Conservation (phyloP, 129 eudicot species). For the Centella asiatica region DNA sequence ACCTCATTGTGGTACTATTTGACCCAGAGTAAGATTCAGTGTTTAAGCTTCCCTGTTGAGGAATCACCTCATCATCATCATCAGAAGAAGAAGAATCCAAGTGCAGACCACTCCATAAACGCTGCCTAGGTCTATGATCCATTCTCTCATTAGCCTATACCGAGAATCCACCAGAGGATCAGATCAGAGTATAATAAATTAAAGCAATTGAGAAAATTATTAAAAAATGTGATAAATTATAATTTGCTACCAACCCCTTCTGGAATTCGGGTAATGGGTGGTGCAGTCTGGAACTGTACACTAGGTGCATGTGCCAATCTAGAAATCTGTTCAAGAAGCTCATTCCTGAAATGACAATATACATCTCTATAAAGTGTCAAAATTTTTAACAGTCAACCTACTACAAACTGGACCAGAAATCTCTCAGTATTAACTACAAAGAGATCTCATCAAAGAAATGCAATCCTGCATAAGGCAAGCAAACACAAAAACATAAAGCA, state of each 20-base stretch:
- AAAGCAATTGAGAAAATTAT: too few species aligned
- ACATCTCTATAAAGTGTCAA: not conserved
- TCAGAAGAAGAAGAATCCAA: too few species aligned
- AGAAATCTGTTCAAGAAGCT: conserved; percentile 78
- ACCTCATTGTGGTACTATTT: too few species aligned
- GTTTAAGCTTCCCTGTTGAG: too few species aligned
- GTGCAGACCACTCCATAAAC: conserved; percentile 89
- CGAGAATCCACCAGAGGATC: not conserved
- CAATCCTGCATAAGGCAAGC: too few species aligned
- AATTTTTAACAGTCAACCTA: not conserved
- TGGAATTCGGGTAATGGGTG: conserved; percentile 59
- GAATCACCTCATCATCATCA: too few species aligned
- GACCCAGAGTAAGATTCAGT: too few species aligned
- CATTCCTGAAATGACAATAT: conserved; percentile 47
- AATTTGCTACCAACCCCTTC: conserved; percentile 45
- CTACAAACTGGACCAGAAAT: too few species aligned
- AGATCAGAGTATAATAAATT: not conserved
- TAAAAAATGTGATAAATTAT: too few species aligned
- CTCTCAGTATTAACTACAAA: too few species aligned
- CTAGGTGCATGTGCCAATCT: conserved; percentile 79
- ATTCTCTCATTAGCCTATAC: conserved; percentile 52
- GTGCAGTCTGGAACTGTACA: conserved; percentile 73
- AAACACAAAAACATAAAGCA: too few species aligned
- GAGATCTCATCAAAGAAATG: too few species aligned
- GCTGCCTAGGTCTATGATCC: conserved; percentile 70